phyloP scores from a whole-genome alignment of 495 filamentous ascomycete genomes.

The Talaromyces stipitatus region DNA sequence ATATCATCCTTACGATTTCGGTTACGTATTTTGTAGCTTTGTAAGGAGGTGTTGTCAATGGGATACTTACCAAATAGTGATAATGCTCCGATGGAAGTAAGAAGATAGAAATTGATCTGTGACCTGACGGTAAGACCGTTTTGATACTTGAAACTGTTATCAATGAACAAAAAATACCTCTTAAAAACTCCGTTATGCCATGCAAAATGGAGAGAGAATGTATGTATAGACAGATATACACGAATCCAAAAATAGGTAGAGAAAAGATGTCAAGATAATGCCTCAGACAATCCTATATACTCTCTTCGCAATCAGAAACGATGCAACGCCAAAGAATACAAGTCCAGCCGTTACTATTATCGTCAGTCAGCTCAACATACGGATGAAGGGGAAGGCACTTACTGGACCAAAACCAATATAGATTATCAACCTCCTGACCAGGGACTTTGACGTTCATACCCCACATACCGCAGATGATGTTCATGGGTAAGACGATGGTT shows the following conservation, averaged over 20 bases:
- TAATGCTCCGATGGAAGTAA: too few species aligned
- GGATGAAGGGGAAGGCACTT: constrained; percentile 13
- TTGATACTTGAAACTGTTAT: too few species aligned
- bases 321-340: constrained; percentile 66
- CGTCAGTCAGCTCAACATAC: background rate
- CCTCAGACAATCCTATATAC: constrained; percentile 57
- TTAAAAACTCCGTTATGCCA: background rate
- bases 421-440: constrained; percentile 63
- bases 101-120: too few species aligned
- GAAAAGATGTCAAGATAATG: background rate
- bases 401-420: constrained; percentile 60
- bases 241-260: background rate
- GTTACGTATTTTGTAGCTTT: too few species aligned
- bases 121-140: too few species aligned
- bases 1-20: too few species aligned
- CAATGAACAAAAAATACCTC: too few species aligned
- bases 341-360: constrained; percentile 63
- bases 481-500: constrained; percentile 96
- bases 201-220: background rate
- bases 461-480: constrained; percentile 97
- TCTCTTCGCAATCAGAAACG: constrained; percentile 77
- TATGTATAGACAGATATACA: background rate
- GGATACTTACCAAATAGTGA: too few species aligned
- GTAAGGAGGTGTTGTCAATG: too few species aligned
- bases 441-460: constrained; percentile 98